Evolutionary conservation across 2,329 filamentous ascomycete species (phyloP).

Genomic region (Coniochaeta prunicola): DNA sequence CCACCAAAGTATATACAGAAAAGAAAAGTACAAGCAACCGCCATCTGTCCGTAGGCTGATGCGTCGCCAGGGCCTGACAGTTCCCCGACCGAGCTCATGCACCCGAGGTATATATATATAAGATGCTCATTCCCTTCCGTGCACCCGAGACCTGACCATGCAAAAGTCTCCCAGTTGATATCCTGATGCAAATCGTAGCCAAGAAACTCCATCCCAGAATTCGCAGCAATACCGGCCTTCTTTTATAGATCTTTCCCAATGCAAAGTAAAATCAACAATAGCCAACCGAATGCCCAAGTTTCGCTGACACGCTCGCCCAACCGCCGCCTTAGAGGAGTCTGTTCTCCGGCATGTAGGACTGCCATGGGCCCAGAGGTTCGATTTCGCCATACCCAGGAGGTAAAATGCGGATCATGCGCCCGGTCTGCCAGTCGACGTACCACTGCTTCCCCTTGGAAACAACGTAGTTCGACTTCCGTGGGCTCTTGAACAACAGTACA

Average conservation of each 20-base stretch:
- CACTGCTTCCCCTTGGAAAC: slow-evolving; percentile 50
- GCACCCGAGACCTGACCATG: not conserved
- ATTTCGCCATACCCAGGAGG: slow-evolving; percentile 47
- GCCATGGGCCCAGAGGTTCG: slow-evolving; percentile 39
- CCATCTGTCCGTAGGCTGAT: not conserved
- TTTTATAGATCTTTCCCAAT: not conserved
- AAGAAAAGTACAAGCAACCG: not conserved
- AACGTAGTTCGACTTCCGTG: slow-evolving; percentile 51
- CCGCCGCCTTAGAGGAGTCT: slow-evolving; percentile 27
- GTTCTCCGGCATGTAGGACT: slow-evolving; percentile 42
- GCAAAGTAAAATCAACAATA: not conserved
- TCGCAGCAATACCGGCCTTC: not conserved
- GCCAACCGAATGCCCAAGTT: not conserved
- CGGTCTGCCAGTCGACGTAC: slow-evolving; percentile 53
- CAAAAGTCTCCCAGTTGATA: not conserved
- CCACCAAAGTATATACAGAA: slow-evolving; percentile 1
- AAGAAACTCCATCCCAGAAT: slow-evolving; percentile 3
- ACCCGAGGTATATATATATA: not conserved
- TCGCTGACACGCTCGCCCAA: not conserved
- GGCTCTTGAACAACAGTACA: slow-evolving; percentile 48
- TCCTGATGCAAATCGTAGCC: not conserved
- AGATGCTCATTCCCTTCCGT: not conserved
- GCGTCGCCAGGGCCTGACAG: not conserved
- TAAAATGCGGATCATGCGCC: slow-evolving; percentile 44
- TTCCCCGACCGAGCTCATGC: not conserved